These are phyloP conservation scores for Parastagonospora nodorum DNA, from an alignment of 2,329 filamentous ascomycete species.

Conservation along the genomic window DNA sequence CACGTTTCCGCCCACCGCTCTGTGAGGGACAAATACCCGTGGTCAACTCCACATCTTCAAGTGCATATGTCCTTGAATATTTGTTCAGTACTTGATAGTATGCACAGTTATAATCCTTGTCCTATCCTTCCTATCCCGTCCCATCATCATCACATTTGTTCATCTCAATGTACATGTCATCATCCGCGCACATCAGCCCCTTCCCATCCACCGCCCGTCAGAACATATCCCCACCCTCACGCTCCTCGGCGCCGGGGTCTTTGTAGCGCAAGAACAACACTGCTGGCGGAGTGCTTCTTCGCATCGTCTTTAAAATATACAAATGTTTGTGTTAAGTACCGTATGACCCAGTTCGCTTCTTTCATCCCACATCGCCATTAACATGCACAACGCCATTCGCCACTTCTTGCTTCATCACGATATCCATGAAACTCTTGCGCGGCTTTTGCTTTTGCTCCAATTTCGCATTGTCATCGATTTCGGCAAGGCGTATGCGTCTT, in stretches of 20 bases:
- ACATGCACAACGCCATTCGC: slow-evolving; percentile 22
- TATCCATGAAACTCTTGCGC: slow-evolving; percentile 45
- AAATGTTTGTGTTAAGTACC: slow-evolving; percentile 3
- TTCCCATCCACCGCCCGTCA: neutral
- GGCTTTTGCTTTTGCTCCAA: slow-evolving; percentile 37
- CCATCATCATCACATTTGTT: neutral
- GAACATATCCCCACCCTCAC: neutral
- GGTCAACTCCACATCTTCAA: no score
- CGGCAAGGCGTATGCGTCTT: slow-evolving; percentile 30
- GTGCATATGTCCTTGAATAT: no score
- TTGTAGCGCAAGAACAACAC: neutral
- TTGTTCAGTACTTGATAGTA: no score
- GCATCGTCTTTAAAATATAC: slow-evolving; percentile 12
- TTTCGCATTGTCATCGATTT: slow-evolving; percentile 17
- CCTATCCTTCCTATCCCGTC: neutral
- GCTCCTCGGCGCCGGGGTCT: slow-evolving; percentile 3
- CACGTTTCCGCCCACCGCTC: no score
- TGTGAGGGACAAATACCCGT: no score
- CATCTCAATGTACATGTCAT: slow-evolving; percentile 4
- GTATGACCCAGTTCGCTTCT: neutral
- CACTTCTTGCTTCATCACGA: slow-evolving; percentile 32
- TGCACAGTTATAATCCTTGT: neutral
- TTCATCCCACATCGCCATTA: slow-evolving; percentile 33
- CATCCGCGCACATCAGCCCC: neutral
- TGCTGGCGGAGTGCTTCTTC: slow-evolving; percentile 6